phyloP scores from a whole-genome alignment of 495 filamentous ascomycete genomes.

The Penicillium soppii region DNA sequence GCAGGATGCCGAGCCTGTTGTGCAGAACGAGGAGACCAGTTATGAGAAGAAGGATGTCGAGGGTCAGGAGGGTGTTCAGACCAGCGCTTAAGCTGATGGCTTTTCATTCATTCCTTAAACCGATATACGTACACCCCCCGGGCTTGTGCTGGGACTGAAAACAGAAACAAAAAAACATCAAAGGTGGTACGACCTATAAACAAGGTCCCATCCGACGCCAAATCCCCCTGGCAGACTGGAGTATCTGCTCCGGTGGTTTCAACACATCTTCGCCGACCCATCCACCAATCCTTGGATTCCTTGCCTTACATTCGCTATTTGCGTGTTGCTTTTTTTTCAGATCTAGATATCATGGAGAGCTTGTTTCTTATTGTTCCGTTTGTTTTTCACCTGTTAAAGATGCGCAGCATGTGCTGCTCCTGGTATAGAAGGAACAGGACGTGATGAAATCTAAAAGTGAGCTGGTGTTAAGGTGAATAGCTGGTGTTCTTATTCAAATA shows the following conservation, averaged over 20 bases:
- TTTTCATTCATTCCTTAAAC: slow-evolving; percentile 7
- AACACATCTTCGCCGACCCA: slow-evolving; percentile 22
- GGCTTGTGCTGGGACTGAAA: neutral
- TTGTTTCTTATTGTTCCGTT: slow-evolving; percentile 32
- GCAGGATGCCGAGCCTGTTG: slow-evolving; percentile 26
- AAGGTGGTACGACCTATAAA: neutral
- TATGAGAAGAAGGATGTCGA: slow-evolving; percentile 35
- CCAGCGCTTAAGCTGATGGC: slow-evolving; percentile 30
- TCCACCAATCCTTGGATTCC: slow-evolving; percentile 15
- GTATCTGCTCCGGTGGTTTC: slow-evolving; percentile 11
- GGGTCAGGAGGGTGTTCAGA: slow-evolving; percentile 26
- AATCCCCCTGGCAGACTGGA: slow-evolving; percentile 2
- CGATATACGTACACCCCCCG: neutral
- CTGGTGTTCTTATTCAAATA: slow-evolving; percentile 12
- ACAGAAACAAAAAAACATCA: neutral
- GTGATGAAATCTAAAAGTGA: slow-evolving; percentile 18
- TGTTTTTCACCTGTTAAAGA: slow-evolving; percentile 62
- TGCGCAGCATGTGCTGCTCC: slow-evolving; percentile 58
- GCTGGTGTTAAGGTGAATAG: slow-evolving; percentile 20
- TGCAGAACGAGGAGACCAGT: slow-evolving; percentile 29
- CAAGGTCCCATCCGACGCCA: slow-evolving; percentile 1
- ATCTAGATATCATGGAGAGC: slow-evolving; percentile 68
- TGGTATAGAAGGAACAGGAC: slow-evolving; percentile 18
- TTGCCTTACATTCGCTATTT: slow-evolving; percentile 55
- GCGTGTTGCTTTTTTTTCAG: slow-evolving; percentile 51